Evolutionary conservation across 2,329 filamentous ascomycete species (phyloP).

Genomic region (Diaporthe sp.): DNA sequence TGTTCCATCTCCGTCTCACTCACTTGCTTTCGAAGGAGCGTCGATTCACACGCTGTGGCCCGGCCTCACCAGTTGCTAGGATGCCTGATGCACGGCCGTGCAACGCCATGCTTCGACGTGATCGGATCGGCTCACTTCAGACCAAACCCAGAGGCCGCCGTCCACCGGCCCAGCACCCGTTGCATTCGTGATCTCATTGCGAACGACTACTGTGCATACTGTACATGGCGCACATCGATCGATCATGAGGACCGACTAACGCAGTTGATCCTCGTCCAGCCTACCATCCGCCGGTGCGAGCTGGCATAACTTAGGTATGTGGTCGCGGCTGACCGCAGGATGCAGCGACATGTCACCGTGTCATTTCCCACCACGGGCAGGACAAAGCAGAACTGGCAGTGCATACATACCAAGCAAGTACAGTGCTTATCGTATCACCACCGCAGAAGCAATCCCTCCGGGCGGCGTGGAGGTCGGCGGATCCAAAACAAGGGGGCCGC

Average conservation of each 20-base stretch:
- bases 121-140: slow-evolving; percentile 3
- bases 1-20: slow-evolving; percentile 30
- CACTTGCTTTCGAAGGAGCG: neutral
- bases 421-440: slow-evolving; percentile 2
- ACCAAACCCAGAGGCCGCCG: neutral
- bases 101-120: slow-evolving; percentile 4
- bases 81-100: neutral
- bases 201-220: neutral
- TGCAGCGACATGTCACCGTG: slow-evolving; percentile 17
- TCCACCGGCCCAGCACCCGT: neutral
- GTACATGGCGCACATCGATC: no score
- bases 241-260: neutral
- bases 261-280: neutral
- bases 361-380: neutral
- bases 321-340: slow-evolving; percentile 10
- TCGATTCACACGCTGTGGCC: slow-evolving; percentile 1
- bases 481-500: slow-evolving; percentile 29
- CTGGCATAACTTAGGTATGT: neutral
- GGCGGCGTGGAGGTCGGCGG: slow-evolving; percentile 15
- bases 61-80: neutral
- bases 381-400: neutral
- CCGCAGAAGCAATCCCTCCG: neutral
- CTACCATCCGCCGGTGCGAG: neutral
- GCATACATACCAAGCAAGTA: neutral
- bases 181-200: neutral